phyloP scores from a whole-genome alignment of 805 yeast genomes.

The Candida namnaoensis region DNA sequence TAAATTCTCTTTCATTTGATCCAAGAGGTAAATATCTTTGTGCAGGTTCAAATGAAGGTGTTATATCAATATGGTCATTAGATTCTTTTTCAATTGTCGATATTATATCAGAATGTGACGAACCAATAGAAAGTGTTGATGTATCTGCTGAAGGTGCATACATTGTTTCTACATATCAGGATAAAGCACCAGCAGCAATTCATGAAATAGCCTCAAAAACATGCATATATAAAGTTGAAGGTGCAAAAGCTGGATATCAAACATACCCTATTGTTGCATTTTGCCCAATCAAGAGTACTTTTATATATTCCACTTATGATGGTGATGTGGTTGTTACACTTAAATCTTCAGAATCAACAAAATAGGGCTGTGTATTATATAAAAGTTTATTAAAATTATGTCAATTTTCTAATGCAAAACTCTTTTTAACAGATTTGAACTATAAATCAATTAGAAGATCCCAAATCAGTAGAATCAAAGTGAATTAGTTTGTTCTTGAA shows the following conservation, averaged over 20 bases:
- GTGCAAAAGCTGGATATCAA: slow-evolving; percentile 9
- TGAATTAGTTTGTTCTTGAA: too few relatives aligned
- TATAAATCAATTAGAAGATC: too few relatives aligned
- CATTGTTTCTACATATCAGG: slow-evolving; percentile 35
- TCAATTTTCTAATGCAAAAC: too few relatives aligned
- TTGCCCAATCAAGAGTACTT: slow-evolving; percentile 19
- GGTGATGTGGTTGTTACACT: slow-evolving; percentile 8
- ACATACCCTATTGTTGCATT: slow-evolving; percentile 21
- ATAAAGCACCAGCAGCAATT: slow-evolving; percentile 29
- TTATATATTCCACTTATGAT: slow-evolving; percentile 19
- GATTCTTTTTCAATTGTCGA: slow-evolving; percentile 26
- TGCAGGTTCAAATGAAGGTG: slow-evolving; percentile 52
- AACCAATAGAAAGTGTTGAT: slow-evolving; percentile 30
- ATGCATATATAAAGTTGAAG: slow-evolving; percentile 10
- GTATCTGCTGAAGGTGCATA: slow-evolving; percentile 36
- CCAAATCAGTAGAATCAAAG: too few relatives aligned
- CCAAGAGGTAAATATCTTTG: slow-evolving; percentile 42
- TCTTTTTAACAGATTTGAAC: too few relatives aligned
- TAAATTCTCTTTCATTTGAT: slow-evolving; percentile 37
- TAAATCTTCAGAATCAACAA: neutral
- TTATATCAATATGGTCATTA: slow-evolving; percentile 41
- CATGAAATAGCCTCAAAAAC: slow-evolving; percentile 24
- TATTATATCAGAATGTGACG: slow-evolving; percentile 32
- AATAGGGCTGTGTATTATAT: too few relatives aligned
- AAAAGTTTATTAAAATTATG: too few relatives aligned